A percentile compares a stretch with the other conserved stretches of the same genome.
These are phyloP conservation scores for Yamadazyma conglobata DNA, from an alignment of 1,139 yeast genomes.

Conservation along the genomic window DNA sequence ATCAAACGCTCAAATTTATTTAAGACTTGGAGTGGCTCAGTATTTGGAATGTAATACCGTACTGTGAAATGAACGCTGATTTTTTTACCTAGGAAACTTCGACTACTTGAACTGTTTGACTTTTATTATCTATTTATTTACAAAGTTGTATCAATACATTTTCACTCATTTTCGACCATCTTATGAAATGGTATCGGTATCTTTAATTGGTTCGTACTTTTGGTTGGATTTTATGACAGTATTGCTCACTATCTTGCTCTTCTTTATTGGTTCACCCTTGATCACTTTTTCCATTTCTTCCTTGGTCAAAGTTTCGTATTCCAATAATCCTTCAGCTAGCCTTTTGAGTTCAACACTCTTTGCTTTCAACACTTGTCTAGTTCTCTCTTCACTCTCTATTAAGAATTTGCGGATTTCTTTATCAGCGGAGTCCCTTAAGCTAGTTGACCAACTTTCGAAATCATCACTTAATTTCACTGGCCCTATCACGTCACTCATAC, in stretches of 20 bases:
- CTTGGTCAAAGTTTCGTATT: constrained; percentile 89
- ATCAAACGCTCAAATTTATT: no score
- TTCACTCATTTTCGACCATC: no score
- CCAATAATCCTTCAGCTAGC: constrained; percentile 88
- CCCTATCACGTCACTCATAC: constrained; percentile 93
- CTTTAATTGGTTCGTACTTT: constrained; percentile 10
- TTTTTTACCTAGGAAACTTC: no score
- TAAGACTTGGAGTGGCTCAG: no score
- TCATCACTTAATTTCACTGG: constrained; percentile 84
- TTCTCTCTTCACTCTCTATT: constrained; percentile 72
- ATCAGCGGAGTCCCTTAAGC: constrained; percentile 85
- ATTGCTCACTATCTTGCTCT: constrained; percentile 67
- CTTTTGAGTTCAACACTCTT: constrained; percentile 73
- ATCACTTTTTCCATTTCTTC: constrained; percentile 88
- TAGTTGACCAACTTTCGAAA: constrained; percentile 94
- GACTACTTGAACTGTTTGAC: no score
- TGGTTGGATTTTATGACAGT: constrained; percentile 58
- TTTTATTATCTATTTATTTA: no score
- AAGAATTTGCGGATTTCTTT: constrained; percentile 79
- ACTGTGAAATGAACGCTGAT: no score
- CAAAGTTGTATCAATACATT: no score
- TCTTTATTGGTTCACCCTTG: constrained; percentile 68
- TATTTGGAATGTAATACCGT: no score
- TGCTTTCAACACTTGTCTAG: constrained; percentile 62
- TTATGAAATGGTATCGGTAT: constrained; percentile 8